phyloP scores from a whole-genome alignment of 2,329 filamentous ascomycete species.

The Pseudopithomyces maydicus region DNA sequence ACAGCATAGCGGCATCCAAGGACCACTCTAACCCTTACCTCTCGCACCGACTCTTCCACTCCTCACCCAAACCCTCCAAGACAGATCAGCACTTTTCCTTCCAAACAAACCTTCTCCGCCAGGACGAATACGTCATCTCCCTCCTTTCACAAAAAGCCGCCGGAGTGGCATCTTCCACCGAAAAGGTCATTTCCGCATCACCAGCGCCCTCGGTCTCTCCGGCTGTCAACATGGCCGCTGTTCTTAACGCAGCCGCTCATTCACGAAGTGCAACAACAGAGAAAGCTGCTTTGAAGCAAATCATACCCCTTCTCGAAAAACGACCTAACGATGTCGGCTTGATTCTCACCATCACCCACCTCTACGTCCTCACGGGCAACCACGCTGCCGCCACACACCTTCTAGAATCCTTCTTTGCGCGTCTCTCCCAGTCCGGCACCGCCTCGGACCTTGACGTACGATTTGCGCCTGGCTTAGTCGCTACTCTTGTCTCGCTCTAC shows the following conservation, averaged over 20 bases:
- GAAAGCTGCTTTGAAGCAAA: constrained; percentile 70
- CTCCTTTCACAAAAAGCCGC: constrained; percentile 70
- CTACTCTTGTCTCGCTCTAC: constrained; percentile 79
- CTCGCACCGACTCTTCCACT: constrained; percentile 65
- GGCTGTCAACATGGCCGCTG: constrained; percentile 61
- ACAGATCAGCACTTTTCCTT: constrained; percentile 74
- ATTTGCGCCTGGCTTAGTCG: constrained; percentile 83
- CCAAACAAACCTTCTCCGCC: constrained; percentile 65
- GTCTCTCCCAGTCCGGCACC: constrained; percentile 67
- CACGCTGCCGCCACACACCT: constrained; percentile 74
- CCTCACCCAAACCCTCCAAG: constrained; percentile 57
- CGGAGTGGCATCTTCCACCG: constrained; percentile 65
- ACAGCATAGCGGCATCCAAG: constrained; percentile 58
- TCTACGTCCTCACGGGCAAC: constrained; percentile 76
- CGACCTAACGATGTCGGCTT: constrained; percentile 81
- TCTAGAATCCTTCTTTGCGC: constrained; percentile 75
- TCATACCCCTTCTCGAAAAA: constrained; percentile 72
- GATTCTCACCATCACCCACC: constrained; percentile 77
- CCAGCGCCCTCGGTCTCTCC: constrained; percentile 54
- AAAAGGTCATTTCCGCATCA: constrained; percentile 54
- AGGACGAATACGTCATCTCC: constrained; percentile 68
- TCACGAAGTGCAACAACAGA: constrained; percentile 64
- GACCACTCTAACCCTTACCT: constrained; percentile 68
- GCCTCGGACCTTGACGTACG: constrained; percentile 69
- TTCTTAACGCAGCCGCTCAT: constrained; percentile 76